Base-by-base conservation (phyloP, 140 eudicot species). In the Flaveria floridana region DNA sequence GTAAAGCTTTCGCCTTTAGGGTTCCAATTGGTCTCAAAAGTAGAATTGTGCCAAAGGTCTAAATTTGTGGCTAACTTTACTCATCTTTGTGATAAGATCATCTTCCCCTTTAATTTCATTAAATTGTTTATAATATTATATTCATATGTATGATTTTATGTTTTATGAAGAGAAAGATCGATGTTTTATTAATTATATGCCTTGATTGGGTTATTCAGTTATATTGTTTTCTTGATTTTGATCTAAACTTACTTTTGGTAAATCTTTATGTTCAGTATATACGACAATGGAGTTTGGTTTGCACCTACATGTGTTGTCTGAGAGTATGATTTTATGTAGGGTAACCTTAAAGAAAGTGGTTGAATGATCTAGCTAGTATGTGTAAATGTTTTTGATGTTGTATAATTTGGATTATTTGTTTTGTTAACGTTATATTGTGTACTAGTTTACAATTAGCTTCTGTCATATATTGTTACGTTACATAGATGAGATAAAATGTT, bases 301-400 rank as follows among this genome's bases (percentile, higher is more conserved):
- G 46, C 47, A 62, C 53, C 71, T 80, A 73, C 76, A 80, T 80
- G 79, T 79, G 76, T 67, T 74, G 63, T 74, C 65, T 64, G 73
- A 57, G 14, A 4, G 58, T 74, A 39, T 80, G 71, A 80, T 80
- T 80, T 80, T 80, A 80, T 80, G 83, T 80, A 68, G 83, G 83
- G 80, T 58, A 80, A 74, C 72, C 20, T 70, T 48, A n/a, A 19
- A 71, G 42, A 70, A 46, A 70, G 53, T 15, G 50, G 70, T 67
- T 9, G 18, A 42, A 28, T 28, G 69, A 57, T 58, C 75, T 53
- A 41, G 46, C 68, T 28, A 15, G 23, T 68, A 68, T 68, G 44
- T 18, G 21, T 72, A 28, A 4, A 14, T 62, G 6, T 62, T 0
- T 34, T 37, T 65, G 8, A 30, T 65, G 70, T 65, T 65, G 26